Base-by-base conservation (phyloP, 2,329 filamentous ascomycete genomes). In the Neopestalotiopsis rosae region DNA sequence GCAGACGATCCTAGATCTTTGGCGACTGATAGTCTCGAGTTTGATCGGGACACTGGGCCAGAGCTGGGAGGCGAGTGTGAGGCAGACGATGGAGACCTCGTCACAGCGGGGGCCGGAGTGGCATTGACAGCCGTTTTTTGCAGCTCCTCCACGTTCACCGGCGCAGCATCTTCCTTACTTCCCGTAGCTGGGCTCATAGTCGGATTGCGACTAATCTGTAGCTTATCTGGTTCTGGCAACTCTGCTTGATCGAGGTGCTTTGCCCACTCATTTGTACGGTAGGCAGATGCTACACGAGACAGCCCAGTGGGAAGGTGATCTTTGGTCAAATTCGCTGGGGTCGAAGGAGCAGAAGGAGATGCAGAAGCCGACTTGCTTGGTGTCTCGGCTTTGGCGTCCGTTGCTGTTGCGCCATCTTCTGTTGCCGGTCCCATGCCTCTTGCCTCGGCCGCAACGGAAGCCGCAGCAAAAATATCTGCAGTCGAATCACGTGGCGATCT, bases 261-360 rank as follows among this genome's bases (percentile, higher is more conserved):
- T 0, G 94, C 94, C 95, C 95, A 98, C 81, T 98, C 95, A 72
- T 97, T 97, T 1, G 94, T 98, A 68, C 95, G 89, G 77, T 96
- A 97, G 0, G 92, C 93, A 78, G 94, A 84, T 1, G 94, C 92
- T 9, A 97, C 88, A 70, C 89, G 91, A 1, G 94, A 96, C 42
- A 94, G 80, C 13, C 89, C 89, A n/a, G 86, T 83, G 0, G 93
- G 93, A 10, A 97, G 85, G 12, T 85, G 85, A 3, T 90, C 89
- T 71, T 86, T 87, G 5, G 87, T 90, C 69, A 92, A 78, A 61
- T 81, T 87, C 17, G 79, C 80, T 7, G 82, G 79, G 14, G 81
- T 80, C 0, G 84, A 87, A 20, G 76, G 78, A 2, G 76, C 74
- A 3, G 85, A 87, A 68, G 69, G 69, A 9, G 68, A 49, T 7